Evolutionary conservation across 2,329 filamentous ascomycete species (phyloP).

Genomic region (Elsinoe necatrix): DNA sequence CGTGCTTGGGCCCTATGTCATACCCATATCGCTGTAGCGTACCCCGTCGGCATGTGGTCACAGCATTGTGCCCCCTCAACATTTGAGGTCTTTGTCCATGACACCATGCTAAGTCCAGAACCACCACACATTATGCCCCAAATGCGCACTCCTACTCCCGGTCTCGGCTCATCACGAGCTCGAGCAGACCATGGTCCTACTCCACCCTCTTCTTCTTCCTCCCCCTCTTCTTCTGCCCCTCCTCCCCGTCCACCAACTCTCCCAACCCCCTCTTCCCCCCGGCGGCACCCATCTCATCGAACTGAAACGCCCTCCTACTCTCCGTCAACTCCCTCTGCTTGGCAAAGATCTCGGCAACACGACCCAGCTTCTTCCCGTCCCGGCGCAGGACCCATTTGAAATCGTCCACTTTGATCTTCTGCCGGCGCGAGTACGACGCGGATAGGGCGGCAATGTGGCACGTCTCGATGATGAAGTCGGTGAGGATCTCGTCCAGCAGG

Average conservation of each 20-base stretch:
- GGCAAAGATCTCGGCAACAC: constrained; percentile 80
- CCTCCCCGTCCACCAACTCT: constrained; percentile 47
- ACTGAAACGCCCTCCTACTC: constrained; percentile 66
- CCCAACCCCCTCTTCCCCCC: constrained; percentile 38
- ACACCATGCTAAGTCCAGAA: neutral
- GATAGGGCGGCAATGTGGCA: constrained; percentile 82
- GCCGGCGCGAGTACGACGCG: constrained; percentile 76
- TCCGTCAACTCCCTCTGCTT: constrained; percentile 82
- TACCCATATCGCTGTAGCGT: too few species aligned
- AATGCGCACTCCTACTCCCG: neutral
- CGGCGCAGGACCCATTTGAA: constrained; percentile 89
- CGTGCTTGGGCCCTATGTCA: neutral
- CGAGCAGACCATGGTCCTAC: neutral
- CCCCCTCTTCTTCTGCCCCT: constrained; percentile 31
- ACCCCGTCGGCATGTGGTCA: too few species aligned
- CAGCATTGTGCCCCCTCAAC: too few species aligned
- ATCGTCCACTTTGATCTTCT: constrained; percentile 97
- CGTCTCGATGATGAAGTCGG: constrained; percentile 91
- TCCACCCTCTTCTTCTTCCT: constrained; percentile 27
- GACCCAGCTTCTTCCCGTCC: constrained; percentile 76
- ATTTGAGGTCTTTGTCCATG: too few species aligned
- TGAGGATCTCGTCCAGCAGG: constrained; percentile 88
- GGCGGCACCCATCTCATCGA: constrained; percentile 53
- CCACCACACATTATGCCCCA: neutral
- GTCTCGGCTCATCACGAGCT: neutral